Evolutionary conservation across 495 filamentous ascomycete species (phyloP).

Genomic region (Beverwykella pulmonaria): DNA sequence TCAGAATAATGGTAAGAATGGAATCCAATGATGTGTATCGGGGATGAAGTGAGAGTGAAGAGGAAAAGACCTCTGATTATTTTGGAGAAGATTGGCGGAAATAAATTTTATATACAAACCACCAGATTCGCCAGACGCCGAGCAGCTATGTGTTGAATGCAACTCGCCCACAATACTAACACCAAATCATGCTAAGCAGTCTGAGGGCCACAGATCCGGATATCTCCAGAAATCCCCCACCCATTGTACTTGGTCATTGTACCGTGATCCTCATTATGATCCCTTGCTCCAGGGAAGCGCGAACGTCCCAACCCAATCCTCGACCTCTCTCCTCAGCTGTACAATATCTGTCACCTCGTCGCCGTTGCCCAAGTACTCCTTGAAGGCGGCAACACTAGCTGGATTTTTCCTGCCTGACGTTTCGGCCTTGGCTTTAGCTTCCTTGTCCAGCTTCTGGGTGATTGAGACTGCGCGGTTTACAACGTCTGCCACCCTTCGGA

Average conservation of each 20-base stretch:
- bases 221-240: too few species aligned
- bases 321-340: conserved; percentile 82
- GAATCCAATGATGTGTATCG: too few species aligned
- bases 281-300: conserved; percentile 73
- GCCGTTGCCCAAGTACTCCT: conserved; percentile 79
- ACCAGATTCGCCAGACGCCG: background rate
- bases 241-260: background rate
- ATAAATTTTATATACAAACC: background rate
- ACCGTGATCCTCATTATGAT: background rate
- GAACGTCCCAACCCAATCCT: conserved; percentile 94
- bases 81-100: background rate
- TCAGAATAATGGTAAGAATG: too few species aligned
- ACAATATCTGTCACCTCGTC: conserved; percentile 84
- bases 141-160: background rate
- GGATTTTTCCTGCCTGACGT: conserved; percentile 79
- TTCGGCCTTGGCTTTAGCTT: conserved; percentile 73
- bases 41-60: too few species aligned
- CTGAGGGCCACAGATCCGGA: background rate
- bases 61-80: background rate
- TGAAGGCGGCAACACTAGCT: conserved; percentile 77
- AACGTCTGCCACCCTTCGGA: conserved; percentile 84
- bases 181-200: background rate
- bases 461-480: conserved; percentile 90
- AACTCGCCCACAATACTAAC: background rate
- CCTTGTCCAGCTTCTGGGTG: conserved; percentile 79